These are phyloP conservation scores for Boletus pseudo-olivaceus DNA, from an alignment of 768 basidiomycete species.

Conservation along the genomic window DNA sequence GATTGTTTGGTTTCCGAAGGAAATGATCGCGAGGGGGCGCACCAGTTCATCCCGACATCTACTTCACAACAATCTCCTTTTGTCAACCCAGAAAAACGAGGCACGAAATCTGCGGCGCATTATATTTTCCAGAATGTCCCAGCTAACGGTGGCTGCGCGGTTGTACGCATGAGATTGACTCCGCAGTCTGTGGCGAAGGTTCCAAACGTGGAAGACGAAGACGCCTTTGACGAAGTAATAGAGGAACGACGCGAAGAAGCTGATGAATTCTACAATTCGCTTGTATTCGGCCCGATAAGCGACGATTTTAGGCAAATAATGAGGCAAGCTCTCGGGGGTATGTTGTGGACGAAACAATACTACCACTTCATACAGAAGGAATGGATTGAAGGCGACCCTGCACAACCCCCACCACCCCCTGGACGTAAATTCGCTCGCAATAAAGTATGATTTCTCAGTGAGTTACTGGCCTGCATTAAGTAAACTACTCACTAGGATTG, in stretches of 20 bases:
- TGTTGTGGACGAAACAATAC: constrained; percentile 99
- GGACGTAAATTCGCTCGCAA: constrained; percentile 85
- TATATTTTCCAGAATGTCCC: constrained; percentile 87
- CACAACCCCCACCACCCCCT: constrained; percentile 91
- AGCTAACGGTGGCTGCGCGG: constrained; percentile 87
- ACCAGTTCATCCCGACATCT: neutral
- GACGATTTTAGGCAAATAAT: constrained; percentile 95
- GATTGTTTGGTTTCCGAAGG: constrained; percentile 9
- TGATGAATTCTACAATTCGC: constrained; percentile 88
- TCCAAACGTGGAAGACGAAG: constrained; percentile 80
- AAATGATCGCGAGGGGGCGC: neutral
- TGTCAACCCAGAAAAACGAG: constrained; percentile 81
- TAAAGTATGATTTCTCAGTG: constrained; percentile 44
- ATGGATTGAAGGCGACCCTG: constrained; percentile 94
- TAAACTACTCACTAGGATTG: constrained; percentile 63
- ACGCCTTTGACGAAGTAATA: constrained; percentile 80
- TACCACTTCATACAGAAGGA: constrained; percentile 96
- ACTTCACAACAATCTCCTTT: constrained; percentile 35
- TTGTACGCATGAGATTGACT: constrained; percentile 91
- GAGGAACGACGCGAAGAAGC: constrained; percentile 92
- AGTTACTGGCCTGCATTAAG: neutral
- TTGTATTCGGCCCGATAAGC: constrained; percentile 79
- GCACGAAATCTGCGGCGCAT: constrained; percentile 93
- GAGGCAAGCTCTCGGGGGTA: constrained; percentile 93
- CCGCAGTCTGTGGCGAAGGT: constrained; percentile 72